Percentiles rank a stretch among this genome's conserved stretches.
Evolutionary conservation across 768 basidiomycete species (phyloP).

Genomic region (Tylopilus plumbeoviolaceoides): DNA sequence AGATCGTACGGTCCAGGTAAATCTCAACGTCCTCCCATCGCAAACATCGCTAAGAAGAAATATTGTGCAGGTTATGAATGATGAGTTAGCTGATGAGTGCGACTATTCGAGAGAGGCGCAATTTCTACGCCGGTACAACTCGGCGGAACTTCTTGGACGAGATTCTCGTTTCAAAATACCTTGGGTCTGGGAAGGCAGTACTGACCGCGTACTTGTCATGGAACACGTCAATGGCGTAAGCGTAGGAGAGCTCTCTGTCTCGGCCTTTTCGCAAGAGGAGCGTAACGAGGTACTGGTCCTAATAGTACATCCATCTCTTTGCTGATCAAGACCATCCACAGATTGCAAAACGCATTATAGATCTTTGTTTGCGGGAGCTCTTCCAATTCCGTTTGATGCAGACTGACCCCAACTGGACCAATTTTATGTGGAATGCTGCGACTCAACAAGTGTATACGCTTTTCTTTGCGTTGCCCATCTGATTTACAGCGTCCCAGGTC

Average conservation of each 20-base stretch:
- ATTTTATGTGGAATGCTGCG: conserved; percentile 82
- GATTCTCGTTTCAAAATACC: conserved; percentile 79
- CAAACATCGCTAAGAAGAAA: background rate
- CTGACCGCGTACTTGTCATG: conserved; percentile 84
- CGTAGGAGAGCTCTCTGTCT: conserved; percentile 61
- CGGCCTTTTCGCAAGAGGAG: conserved; percentile 55
- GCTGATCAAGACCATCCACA: conserved; percentile 27
- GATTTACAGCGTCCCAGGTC: conserved; percentile 39
- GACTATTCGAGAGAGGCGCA: conserved; percentile 82
- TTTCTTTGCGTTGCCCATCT: background rate
- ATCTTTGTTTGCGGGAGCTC: conserved; percentile 85
- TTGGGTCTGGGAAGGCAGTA: conserved; percentile 80
- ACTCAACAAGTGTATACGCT: conserved; percentile 51
- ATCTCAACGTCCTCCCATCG: conserved; percentile 1
- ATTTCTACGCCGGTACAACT: conserved; percentile 60
- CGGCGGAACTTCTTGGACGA: conserved; percentile 43
- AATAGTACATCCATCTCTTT: background rate
- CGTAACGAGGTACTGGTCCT: conserved; percentile 62
- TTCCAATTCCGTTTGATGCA: conserved; percentile 94
- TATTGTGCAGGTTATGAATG: conserved; percentile 69
- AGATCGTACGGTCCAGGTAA: conserved; percentile 76
- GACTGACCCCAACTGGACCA: conserved; percentile 98
- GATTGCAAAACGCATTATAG: conserved; percentile 82
- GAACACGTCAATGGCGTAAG: conserved; percentile 78
- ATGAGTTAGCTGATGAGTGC: conserved; percentile 90